A percentile compares a stretch with the other conserved stretches of the same genome.
Evolutionary conservation across 495 filamentous ascomycete species (phyloP).

Genomic region (Talaromyces thailandensis): DNA sequence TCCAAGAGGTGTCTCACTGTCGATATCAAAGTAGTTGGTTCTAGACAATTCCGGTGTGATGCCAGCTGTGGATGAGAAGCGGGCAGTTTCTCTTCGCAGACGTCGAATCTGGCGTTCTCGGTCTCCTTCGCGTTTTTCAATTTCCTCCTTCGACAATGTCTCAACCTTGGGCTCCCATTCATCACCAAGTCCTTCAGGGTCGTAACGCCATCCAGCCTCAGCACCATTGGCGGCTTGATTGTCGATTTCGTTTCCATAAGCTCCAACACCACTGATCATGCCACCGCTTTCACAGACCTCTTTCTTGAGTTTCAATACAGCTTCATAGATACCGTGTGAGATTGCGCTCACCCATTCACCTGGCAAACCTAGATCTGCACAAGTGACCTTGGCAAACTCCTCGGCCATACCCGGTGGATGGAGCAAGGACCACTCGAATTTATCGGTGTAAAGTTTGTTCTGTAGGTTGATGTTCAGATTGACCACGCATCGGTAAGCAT

Average conservation of each 20-base stretch:
- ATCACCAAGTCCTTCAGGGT: conserved; percentile 77
- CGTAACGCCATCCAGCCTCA: conserved; percentile 91
- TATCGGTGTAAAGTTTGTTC: conserved; percentile 90
- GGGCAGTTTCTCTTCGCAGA: conserved; percentile 79
- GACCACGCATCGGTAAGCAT: conserved; percentile 86
- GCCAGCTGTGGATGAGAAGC: conserved; percentile 77
- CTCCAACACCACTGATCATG: conserved; percentile 59
- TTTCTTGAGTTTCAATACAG: conserved; percentile 86
- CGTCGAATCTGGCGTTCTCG: conserved; percentile 83
- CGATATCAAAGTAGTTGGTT: conserved; percentile 51
- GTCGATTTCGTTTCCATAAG: conserved; percentile 68
- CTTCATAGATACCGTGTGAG: conserved; percentile 95
- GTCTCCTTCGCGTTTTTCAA: conserved; percentile 94
- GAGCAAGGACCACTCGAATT: conserved; percentile 95
- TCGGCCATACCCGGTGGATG: conserved; percentile 89
- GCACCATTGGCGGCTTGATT: conserved; percentile 73
- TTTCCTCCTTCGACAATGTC: conserved; percentile 84
- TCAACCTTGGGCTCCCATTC: conserved; percentile 96
- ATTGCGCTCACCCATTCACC: conserved; percentile 94
- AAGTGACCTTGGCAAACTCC: conserved; percentile 83
- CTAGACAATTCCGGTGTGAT: conserved; percentile 57
- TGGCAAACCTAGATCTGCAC: conserved; percentile 77
- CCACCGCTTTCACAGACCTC: conserved; percentile 88
- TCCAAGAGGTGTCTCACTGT: conserved; percentile 62
- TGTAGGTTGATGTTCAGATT: conserved; percentile 86